These are phyloP conservation scores for Ustilago lituana DNA, from an alignment of 1,284 basidiomycete genomes.

Conservation along the genomic window DNA sequence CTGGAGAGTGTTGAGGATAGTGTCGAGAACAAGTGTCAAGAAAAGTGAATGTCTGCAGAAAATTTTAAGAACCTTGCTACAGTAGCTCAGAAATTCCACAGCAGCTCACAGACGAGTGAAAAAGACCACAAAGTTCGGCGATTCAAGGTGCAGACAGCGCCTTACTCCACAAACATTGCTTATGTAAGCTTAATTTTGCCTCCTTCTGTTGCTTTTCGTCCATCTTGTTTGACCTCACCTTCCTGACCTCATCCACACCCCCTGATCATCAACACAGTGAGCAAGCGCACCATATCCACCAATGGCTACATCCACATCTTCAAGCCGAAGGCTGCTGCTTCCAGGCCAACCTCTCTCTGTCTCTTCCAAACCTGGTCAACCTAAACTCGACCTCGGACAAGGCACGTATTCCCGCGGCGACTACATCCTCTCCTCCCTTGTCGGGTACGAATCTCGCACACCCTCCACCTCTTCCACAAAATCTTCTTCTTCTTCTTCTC, in stretches of 20 bases:
- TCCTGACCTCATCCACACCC: neutral
- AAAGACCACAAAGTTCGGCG: neutral
- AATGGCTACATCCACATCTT: slow-evolving; percentile 20
- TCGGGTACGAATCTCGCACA: slow-evolving; percentile 45
- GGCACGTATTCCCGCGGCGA: slow-evolving; percentile 54
- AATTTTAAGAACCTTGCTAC: slow-evolving; percentile 35
- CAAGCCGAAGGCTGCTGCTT: slow-evolving; percentile 26
- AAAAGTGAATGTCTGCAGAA: too few relatives aligned
- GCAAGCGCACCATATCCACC: neutral
- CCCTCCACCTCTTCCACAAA: slow-evolving; percentile 1
- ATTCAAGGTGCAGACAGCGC: slow-evolving; percentile 4
- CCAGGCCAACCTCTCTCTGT: slow-evolving; percentile 52
- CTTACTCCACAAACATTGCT: slow-evolving; percentile 21
- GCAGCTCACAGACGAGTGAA: slow-evolving; percentile 1
- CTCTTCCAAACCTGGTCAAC: slow-evolving; percentile 2
- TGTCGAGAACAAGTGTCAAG: neutral
- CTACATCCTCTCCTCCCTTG: slow-evolving; percentile 54
- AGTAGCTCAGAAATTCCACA: too few relatives aligned
- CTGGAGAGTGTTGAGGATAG: too few relatives aligned
- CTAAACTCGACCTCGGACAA: slow-evolving; percentile 34
- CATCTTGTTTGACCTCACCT: neutral
- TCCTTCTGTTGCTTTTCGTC: neutral
- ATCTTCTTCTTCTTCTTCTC: neutral
- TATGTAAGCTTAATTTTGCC: slow-evolving; percentile 31
- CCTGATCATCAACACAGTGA: too few relatives aligned